Evolutionary conservation across 257 asterid genomes (phyloP).

Genomic region (Solanum commersonii): DNA sequence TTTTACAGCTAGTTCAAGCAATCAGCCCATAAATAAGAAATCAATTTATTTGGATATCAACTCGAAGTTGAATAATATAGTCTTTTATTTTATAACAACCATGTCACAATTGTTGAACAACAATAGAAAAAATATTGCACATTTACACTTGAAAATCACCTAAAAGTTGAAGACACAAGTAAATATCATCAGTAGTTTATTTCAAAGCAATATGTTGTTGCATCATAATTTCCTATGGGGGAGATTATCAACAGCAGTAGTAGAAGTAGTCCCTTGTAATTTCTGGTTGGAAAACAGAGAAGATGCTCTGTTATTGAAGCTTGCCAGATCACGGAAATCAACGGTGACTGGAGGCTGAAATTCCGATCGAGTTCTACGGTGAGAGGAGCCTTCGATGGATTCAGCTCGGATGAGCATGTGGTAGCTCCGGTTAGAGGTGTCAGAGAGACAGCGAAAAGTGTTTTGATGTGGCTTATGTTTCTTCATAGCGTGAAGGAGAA

Average conservation of each 20-base stretch:
- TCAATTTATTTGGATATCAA: no score
- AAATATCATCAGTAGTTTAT: background rate
- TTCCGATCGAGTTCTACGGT: conserved; percentile 32
- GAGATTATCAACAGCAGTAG: background rate
- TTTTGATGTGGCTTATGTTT: conserved; percentile 30
- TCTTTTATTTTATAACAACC: background rate
- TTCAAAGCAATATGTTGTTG: background rate
- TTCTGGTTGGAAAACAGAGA: background rate
- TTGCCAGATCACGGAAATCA: conserved; percentile 6
- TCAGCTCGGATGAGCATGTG: conserved; percentile 33
- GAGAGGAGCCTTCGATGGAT: conserved; percentile 32
- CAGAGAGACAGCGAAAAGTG: conserved; percentile 37
- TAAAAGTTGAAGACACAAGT: background rate
- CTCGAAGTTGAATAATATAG: no score
- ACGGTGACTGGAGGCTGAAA: conserved; percentile 6
- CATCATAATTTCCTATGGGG: background rate
- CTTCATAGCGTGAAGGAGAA: conserved; percentile 46
- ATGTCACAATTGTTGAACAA: background rate
- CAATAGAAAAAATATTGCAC: background rate
- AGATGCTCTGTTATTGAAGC: background rate
- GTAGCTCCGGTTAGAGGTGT: conserved; percentile 47
- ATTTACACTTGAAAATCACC: background rate
- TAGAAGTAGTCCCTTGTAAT: background rate
- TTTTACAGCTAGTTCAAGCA: no score
- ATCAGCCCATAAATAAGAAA: background rate